phyloP scores from a whole-genome alignment of 2,329 filamentous ascomycete genomes.

The Penicillium sclerotiorum region DNA sequence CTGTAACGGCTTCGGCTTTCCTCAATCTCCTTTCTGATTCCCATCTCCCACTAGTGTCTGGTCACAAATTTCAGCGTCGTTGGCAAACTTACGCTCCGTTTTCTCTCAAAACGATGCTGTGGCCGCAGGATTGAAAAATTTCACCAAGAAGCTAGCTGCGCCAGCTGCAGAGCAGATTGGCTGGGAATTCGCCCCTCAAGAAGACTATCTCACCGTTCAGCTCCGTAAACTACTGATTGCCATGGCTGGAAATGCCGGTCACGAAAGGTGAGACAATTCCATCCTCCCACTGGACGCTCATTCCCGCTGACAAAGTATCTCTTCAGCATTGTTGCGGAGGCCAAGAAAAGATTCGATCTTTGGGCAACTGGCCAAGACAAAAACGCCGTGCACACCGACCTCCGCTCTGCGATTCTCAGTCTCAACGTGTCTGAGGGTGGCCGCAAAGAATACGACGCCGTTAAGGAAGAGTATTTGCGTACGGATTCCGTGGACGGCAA shows the following conservation, averaged over 20 bases:
- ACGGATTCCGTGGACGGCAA: conserved; percentile 89
- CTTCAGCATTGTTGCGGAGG: conserved; percentile 68
- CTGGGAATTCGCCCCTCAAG: conserved; percentile 77
- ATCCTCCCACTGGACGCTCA: background rate
- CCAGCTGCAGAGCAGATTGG: conserved; percentile 77
- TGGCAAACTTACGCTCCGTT: conserved; percentile 77
- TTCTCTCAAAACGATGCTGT: conserved; percentile 77
- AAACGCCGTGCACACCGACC: conserved; percentile 74
- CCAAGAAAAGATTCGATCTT: conserved; percentile 75
- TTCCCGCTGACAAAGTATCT: background rate
- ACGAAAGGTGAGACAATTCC: conserved; percentile 64
- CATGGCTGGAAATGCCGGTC: conserved; percentile 73
- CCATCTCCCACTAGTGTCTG: conserved; percentile 63
- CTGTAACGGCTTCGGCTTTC: background rate
- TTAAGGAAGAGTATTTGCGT: conserved; percentile 82
- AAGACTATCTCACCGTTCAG: conserved; percentile 80
- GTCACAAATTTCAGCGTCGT: conserved; percentile 77
- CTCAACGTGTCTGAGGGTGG: conserved; percentile 75
- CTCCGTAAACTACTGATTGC: conserved; percentile 79
- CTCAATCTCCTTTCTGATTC: background rate
- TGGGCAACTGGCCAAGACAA: conserved; percentile 69
- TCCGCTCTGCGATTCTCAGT: conserved; percentile 79
- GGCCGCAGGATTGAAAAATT: conserved; percentile 73
- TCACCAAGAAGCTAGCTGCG: conserved; percentile 74
- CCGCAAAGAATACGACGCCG: conserved; percentile 67